phyloP scores from a whole-genome alignment of 371 early-diverging fungal species.

The Rhizopus sp. region DNA sequence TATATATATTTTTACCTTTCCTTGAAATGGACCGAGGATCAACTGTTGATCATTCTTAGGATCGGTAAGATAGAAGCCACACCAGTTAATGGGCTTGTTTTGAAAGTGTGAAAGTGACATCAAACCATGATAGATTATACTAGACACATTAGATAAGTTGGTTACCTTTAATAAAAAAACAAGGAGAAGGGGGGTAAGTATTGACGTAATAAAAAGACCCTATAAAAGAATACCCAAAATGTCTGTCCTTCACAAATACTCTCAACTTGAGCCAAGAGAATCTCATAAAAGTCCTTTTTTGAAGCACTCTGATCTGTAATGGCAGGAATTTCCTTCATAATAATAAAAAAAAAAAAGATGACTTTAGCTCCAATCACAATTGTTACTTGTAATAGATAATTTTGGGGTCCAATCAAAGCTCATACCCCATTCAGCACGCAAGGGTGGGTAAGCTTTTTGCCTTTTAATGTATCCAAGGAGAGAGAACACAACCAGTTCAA shows the following conservation, averaged over 20 bases:
- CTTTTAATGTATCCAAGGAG: too few species aligned
- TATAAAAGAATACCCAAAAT: slow-evolving; percentile 45
- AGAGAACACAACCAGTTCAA: too few species aligned
- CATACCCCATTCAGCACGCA: too few species aligned
- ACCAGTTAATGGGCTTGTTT: slow-evolving; percentile 87
- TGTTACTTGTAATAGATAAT: too few species aligned
- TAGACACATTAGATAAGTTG: slow-evolving; percentile 80
- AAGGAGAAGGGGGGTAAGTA: not conserved
- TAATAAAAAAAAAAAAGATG: slow-evolving; percentile 8
- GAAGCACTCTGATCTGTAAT: slow-evolving; percentile 35
- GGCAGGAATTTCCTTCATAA: slow-evolving; percentile 37
- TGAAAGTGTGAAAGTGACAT: slow-evolving; percentile 59
- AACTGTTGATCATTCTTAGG: slow-evolving; percentile 49
- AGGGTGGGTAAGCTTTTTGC: too few species aligned
- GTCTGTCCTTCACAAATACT: slow-evolving; percentile 58
- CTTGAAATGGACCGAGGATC: slow-evolving; percentile 91
- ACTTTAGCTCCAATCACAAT: too few species aligned
- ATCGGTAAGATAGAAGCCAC: slow-evolving; percentile 81
- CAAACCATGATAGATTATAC: slow-evolving; percentile 81
- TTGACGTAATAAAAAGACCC: not conserved
- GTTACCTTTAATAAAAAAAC: slow-evolving; percentile 45
- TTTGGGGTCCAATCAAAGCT: too few species aligned
- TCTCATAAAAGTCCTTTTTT: slow-evolving; percentile 59
- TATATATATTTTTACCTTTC: slow-evolving; percentile 54
- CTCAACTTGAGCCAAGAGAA: slow-evolving; percentile 48